Conservation (phyloP, 306 rosid genomes). For the Gynostemma pentaphyllum region DNA sequence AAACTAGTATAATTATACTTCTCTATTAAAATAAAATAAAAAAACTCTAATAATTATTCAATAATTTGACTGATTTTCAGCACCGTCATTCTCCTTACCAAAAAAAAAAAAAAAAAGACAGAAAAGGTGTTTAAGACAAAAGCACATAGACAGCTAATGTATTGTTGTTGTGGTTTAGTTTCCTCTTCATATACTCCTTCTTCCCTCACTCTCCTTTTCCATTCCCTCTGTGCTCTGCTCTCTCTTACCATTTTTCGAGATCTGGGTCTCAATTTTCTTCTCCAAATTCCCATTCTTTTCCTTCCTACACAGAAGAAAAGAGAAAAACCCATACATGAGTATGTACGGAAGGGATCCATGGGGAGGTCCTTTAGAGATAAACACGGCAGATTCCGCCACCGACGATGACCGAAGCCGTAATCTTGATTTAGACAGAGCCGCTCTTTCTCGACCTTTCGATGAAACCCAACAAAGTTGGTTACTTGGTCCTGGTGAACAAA, state of each 20-base stretch:
- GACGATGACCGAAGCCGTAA: constrained; percentile 96
- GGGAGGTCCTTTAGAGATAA: constrained; percentile 97
- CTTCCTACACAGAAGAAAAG: not conserved
- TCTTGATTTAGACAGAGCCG: constrained; percentile 76
- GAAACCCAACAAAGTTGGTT: constrained; percentile 99
- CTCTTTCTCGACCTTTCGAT: constrained; percentile 73
- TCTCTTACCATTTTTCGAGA: not conserved
- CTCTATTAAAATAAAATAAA: too few relatives aligned
- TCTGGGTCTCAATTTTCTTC: not conserved
- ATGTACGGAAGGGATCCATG: constrained; percentile 98
- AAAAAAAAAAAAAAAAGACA: not conserved
- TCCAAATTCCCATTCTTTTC: not conserved
- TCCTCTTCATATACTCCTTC: constrained; percentile 7
- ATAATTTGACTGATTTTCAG: constrained; percentile 9
- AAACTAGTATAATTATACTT: too few relatives aligned
- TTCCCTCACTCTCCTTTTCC: not conserved
- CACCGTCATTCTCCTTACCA: not conserved
- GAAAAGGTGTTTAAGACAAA: not conserved
- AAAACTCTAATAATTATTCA: not conserved
- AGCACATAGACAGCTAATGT: constrained; percentile 9
- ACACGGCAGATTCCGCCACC: constrained; percentile 79
- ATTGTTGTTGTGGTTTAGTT: not conserved
- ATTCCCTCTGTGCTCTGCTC: not conserved
- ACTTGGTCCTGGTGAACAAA: constrained; percentile 81
- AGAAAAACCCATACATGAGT: constrained; percentile 6